A percentile compares a stretch with the other conserved stretches of the same genome.
Evolutionary conservation across 768 basidiomycete genomes (phyloP).

Genomic region (Amanita inopinata): DNA sequence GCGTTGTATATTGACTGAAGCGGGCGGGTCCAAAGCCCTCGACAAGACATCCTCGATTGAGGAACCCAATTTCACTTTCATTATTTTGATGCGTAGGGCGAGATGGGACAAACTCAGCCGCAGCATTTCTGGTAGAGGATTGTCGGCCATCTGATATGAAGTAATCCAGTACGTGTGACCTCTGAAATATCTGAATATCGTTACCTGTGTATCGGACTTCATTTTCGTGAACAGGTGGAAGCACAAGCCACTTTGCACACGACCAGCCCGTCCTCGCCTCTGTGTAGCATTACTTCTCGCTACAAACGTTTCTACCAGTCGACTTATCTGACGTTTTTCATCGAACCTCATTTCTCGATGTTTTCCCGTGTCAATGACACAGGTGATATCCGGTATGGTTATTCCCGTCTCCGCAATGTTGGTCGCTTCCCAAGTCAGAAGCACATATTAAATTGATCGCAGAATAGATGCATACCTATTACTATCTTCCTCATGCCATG

Average conservation of each 20-base stretch:
- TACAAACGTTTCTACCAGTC: constrained; percentile 85
- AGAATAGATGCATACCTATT: constrained; percentile 47
- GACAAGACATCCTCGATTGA: constrained; percentile 88
- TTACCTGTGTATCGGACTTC: constrained; percentile 71
- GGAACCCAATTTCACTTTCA: constrained; percentile 76
- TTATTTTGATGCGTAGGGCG: constrained; percentile 85
- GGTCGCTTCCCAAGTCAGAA: constrained; percentile 42
- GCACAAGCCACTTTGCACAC: constrained; percentile 81
- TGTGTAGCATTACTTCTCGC: constrained; percentile 89
- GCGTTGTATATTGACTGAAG: constrained; percentile 76
- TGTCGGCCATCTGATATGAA: constrained; percentile 61
- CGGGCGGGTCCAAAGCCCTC: constrained; percentile 83
- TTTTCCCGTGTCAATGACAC: constrained; percentile 90
- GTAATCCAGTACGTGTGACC: background rate
- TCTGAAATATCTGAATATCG: constrained; percentile 7
- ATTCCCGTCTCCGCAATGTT: constrained; percentile 97
- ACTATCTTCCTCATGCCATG: constrained; percentile 84
- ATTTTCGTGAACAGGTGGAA: constrained; percentile 93
- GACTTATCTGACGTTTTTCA: constrained; percentile 92
- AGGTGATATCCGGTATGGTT: constrained; percentile 96
- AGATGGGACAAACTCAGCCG: constrained; percentile 88
- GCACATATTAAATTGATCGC: background rate
- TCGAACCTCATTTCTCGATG: constrained; percentile 98
- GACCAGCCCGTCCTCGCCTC: constrained; percentile 82
- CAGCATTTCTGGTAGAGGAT: constrained; percentile 93